Evolutionary conservation across 2,329 filamentous ascomycete species (phyloP), one percentile per base, ranked within the genome.

Genomic region (Colletotrichum chrysophilum): DNA sequence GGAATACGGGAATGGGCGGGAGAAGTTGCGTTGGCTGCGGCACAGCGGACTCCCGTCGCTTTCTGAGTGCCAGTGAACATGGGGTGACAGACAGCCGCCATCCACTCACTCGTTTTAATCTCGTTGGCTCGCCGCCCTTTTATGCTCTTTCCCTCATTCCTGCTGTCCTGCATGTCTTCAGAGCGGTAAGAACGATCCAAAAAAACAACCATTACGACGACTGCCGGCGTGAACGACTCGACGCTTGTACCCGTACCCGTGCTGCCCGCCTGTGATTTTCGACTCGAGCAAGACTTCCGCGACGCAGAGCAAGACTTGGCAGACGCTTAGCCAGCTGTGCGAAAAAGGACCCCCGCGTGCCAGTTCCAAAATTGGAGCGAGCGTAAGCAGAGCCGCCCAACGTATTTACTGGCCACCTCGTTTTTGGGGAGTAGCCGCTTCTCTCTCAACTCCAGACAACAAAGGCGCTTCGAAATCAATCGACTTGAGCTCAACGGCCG

Each of bases 71-170:
- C 43, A 52, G 43, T 52, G 43, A 52, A n/a, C 43, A 52, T 52
- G 69, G 61, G 70, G 70, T 73, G 70, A 75, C 70, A 58, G 32
- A 34, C 43, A 21, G 43, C 43, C 43, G n/a, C 26, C 64, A 21
- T 67, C 70, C 61, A 38, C 65, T 71, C 43, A 52, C 70, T 36
- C 48, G 64, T 76, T 69, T 76, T 69, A 60, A 76, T 65, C 64
- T 52, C 65, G 34, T 61, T 69, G 58, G 70, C 64, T 56, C 65
- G 70, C 64, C 34, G 70, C 64, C 43, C 70, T 61, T 74, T 34
- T 60, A 52, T 65, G 56, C 24, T 38, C 43, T 43, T 56, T 34
- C 32, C 34, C 28, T 68, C 38, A 62, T 48, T 72, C 70, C 70
- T 70, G 74, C 64, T 38, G 58, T 65, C 65, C 64, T 74, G 70